Evolutionary conservation across 495 filamentous ascomycete genomes (phyloP).

Genomic region (Letharia columbiana): DNA sequence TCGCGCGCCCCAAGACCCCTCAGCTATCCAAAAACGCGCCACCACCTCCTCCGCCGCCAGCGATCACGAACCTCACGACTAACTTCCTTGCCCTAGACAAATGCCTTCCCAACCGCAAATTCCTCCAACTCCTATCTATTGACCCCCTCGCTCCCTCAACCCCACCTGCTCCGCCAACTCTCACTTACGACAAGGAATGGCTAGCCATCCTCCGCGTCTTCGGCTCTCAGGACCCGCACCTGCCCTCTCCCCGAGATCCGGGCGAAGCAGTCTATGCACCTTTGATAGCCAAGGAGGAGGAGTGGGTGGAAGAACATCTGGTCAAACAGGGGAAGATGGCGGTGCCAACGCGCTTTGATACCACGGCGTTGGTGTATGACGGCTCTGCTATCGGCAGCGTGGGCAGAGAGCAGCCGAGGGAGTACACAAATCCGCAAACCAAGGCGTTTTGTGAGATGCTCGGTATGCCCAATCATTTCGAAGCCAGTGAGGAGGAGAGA

Average conservation of each 20-base stretch:
- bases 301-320: constrained; percentile 72
- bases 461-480: constrained; percentile 69
- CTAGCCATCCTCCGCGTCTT: constrained; percentile 84
- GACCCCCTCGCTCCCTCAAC: constrained; percentile 30
- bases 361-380: constrained; percentile 66
- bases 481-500: constrained; percentile 59
- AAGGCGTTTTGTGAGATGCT: constrained; percentile 65
- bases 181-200: constrained; percentile 91
- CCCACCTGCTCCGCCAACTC: constrained; percentile 31
- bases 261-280: constrained; percentile 56
- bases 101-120: constrained; percentile 66
- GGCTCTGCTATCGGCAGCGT: constrained; percentile 27
- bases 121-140: constrained; percentile 67
- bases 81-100: constrained; percentile 89
- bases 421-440: constrained; percentile 82
- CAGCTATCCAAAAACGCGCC: constrained; percentile 28
- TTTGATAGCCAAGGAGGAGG: constrained; percentile 53
- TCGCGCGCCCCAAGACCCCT: constrained; percentile 37
- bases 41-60: constrained; percentile 37
- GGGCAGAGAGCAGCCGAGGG: constrained; percentile 47
- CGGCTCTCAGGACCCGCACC: constrained; percentile 43
- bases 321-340: constrained; percentile 47
- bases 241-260: constrained; percentile 43
- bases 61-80: constrained; percentile 65
- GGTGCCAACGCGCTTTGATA: constrained; percentile 66